A percentile compares a stretch with the other conserved stretches of the same genome.
phyloP scores from a whole-genome alignment of 495 filamentous ascomycete genomes.

The Tetracladium marchalianum region DNA sequence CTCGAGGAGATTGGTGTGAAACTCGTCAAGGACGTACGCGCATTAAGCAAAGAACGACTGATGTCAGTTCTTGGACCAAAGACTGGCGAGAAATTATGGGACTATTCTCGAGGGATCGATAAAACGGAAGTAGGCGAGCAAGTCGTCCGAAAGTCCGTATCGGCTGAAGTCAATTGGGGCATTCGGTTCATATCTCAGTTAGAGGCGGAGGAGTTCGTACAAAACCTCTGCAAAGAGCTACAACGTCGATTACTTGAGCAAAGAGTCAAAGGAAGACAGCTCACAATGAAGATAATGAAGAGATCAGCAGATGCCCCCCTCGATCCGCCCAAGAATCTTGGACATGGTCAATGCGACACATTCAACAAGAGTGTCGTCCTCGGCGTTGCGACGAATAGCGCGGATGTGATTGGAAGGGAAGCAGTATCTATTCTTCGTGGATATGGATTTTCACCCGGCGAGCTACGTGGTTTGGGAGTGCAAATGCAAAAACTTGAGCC shows the following conservation, averaged over 20 bases:
- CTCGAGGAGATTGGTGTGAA: conserved; percentile 80
- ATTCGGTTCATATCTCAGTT: conserved; percentile 84
- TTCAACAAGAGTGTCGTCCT: conserved; percentile 80
- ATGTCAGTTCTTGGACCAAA: conserved; percentile 71
- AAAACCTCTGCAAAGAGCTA: conserved; percentile 72
- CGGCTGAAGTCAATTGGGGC: conserved; percentile 96
- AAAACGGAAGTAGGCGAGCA: conserved; percentile 77
- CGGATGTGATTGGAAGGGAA: conserved; percentile 63
- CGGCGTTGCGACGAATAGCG: conserved; percentile 69
- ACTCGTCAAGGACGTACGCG: conserved; percentile 70
- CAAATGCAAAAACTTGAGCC: conserved; percentile 89
- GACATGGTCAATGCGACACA: conserved; percentile 89
- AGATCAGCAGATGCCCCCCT: conserved; percentile 77
- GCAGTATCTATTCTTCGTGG: conserved; percentile 71
- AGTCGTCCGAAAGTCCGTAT: conserved; percentile 74
- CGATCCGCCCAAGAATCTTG: conserved; percentile 88
- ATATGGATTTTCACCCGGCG: conserved; percentile 80
- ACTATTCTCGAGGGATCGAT: conserved; percentile 87
- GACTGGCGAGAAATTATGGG: conserved; percentile 84
- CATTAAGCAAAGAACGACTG: conserved; percentile 64
- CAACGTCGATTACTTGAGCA: conserved; percentile 71
- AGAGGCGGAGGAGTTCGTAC: conserved; percentile 84
- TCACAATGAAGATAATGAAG: conserved; percentile 90
- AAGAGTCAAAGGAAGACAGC: conserved; percentile 71
- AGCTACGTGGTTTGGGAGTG: conserved; percentile 79